Evolutionary conservation across 177 flowering plant genomes (phyloP).

Genomic region (Vitis hybrid): DNA sequence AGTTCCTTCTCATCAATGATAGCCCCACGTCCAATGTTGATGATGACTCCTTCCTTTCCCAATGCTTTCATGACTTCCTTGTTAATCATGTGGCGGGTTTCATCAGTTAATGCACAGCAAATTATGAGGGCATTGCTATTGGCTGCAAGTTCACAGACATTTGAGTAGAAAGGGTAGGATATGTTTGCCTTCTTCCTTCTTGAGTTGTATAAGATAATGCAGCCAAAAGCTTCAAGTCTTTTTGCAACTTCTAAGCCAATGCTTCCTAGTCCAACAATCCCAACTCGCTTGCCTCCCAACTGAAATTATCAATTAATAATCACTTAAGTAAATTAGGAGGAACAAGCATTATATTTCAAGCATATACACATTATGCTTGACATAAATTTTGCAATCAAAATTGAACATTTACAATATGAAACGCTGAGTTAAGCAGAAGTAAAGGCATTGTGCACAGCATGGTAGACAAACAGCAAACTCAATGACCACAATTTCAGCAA

Average conservation of each 20-base stretch:
- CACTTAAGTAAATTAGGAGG: not conserved
- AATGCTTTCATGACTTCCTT: slow-evolving; percentile 51
- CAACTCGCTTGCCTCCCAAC: slow-evolving; percentile 65
- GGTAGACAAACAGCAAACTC: no score
- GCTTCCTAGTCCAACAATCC: slow-evolving; percentile 74
- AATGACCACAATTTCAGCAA: no score
- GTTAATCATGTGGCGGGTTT: slow-evolving; percentile 61
- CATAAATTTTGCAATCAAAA: no score
- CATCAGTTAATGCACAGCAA: slow-evolving; percentile 53
- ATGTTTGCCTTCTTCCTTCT: slow-evolving; percentile 43
- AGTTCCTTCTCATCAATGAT: slow-evolving; percentile 65
- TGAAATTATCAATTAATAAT: slow-evolving; percentile 24
- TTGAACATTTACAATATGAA: no score
- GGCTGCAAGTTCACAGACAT: slow-evolving; percentile 50
- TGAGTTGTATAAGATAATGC: slow-evolving; percentile 58
- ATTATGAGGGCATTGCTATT: slow-evolving; percentile 49
- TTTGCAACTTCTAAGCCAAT: slow-evolving; percentile 67
- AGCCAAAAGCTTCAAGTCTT: slow-evolving; percentile 64
- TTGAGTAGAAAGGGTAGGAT: slow-evolving; percentile 38
- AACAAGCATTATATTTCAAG: not conserved
- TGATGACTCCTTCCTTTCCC: slow-evolving; percentile 63
- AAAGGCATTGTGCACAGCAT: no score
- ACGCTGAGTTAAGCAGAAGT: no score
- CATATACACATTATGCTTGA: not conserved
- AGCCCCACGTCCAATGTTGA: slow-evolving; percentile 74